Evolutionary conservation across 768 basidiomycete genomes (phyloP).

Genomic region (Kondoa malvinella): DNA sequence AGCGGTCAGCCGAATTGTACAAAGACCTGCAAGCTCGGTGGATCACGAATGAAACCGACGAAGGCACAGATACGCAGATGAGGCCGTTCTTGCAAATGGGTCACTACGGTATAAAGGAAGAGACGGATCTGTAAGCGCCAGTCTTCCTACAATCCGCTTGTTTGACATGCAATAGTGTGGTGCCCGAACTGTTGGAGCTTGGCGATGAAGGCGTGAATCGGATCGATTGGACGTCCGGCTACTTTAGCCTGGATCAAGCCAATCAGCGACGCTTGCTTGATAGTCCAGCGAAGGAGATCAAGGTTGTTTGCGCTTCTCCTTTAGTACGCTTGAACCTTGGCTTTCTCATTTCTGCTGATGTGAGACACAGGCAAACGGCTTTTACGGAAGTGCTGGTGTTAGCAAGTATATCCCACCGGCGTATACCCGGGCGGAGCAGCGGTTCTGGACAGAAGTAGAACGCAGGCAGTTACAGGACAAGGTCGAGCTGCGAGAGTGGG

Average conservation of each 20-base stretch:
- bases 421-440: constrained; percentile 71
- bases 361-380: constrained; percentile 75
- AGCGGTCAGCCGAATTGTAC: neutral
- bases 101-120: constrained; percentile 20
- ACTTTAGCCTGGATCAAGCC: constrained; percentile 67
- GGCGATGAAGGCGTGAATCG: constrained; percentile 18
- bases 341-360: neutral
- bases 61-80: constrained; percentile 25
- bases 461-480: constrained; percentile 31
- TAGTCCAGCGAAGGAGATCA: constrained; percentile 38
- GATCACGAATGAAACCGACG: neutral
- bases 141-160: neutral
- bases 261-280: constrained; percentile 57
- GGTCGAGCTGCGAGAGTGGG: constrained; percentile 73
- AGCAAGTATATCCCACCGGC: constrained; percentile 90
- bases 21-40: neutral
- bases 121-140: constrained; percentile 18
- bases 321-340: constrained; percentile 40
- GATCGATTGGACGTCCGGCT: constrained; percentile 81
- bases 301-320: constrained; percentile 72
- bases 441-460: constrained; percentile 41
- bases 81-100: constrained; percentile 26
- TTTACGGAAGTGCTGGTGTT: constrained; percentile 70
- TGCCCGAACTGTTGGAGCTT: constrained; percentile 29
- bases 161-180: constrained; percentile 8